Conservation (phyloP, 257 asterid genomes). For the Haberlea rhodopensis region DNA sequence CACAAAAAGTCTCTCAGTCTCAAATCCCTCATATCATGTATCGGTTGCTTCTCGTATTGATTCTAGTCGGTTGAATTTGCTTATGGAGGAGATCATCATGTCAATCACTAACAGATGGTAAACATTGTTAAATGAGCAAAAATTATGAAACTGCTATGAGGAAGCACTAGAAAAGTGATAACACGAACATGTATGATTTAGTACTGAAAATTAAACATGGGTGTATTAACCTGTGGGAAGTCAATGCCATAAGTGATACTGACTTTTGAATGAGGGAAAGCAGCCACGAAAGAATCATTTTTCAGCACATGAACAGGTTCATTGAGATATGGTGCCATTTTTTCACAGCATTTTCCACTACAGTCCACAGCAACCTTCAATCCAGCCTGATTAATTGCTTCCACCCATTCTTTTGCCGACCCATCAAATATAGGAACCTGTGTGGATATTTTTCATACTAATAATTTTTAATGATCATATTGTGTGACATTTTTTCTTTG, state of each 20-base stretch:
- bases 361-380: conserved; percentile 57
- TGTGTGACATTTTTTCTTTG: neutral
- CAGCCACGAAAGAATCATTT: conserved; percentile 74
- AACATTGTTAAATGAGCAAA: too few species aligned
- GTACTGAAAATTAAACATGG: neutral
- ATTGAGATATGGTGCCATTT: conserved; percentile 69
- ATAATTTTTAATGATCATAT: neutral
- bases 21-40: too few species aligned
- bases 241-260: conserved; percentile 74
- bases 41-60: neutral
- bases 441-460: conserved; percentile 19
- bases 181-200: neutral
- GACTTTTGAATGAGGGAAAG: conserved; percentile 61
- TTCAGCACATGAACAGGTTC: conserved; percentile 62
- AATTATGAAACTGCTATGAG: neutral
- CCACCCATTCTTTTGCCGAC: conserved; percentile 91
- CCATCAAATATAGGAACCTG: conserved; percentile 98
- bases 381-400: conserved; percentile 72
- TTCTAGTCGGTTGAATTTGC: neutral
- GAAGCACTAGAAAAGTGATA: conserved; percentile 1
- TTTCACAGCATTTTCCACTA: conserved; percentile 52
- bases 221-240: conserved; percentile 63
- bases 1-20: too few species aligned
- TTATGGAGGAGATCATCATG: neutral
- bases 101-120: neutral